Percentiles rank a stretch among this genome's conserved stretches.
Evolutionary conservation across 805 yeast species (phyloP).

Genomic region (Metschnikowia koreensis): DNA sequence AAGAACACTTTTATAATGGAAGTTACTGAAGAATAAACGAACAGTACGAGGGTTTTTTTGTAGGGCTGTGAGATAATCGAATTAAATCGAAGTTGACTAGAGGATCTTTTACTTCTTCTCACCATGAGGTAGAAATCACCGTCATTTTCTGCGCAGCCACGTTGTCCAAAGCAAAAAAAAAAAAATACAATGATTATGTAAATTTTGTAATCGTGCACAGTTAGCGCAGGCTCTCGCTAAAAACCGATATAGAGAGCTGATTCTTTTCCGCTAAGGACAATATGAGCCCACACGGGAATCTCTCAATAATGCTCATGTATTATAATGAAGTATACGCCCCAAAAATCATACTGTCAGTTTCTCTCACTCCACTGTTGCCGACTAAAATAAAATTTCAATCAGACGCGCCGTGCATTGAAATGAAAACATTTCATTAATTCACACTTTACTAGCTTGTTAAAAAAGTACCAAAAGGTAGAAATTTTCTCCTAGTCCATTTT

Average conservation of each 20-base stretch:
- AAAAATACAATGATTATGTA: no score
- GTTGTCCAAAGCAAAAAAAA: no score
- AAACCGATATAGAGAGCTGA: neutral
- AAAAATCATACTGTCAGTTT: no score
- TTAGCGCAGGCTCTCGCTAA: neutral
- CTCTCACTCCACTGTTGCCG: neutral
- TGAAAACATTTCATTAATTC: neutral
- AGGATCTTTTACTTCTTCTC: no score
- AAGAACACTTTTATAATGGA: neutral
- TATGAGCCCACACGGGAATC: neutral
- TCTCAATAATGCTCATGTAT: neutral
- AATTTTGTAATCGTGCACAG: neutral
- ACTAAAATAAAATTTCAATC: neutral
- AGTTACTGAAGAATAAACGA: neutral
- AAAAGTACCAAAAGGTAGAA: neutral
- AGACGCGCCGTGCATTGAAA: slow-evolving; percentile 1
- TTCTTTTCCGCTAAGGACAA: neutral
- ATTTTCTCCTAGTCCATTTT: neutral
- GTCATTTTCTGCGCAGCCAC: no score
- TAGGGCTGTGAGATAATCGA: no score
- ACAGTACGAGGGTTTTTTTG: neutral
- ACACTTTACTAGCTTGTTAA: neutral
- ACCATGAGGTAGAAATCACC: no score
- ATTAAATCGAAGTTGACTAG: no score
- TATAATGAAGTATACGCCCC: no score